Conservation (phyloP, 148 eudicot genomes). For the Rhododendron williamsianum region DNA sequence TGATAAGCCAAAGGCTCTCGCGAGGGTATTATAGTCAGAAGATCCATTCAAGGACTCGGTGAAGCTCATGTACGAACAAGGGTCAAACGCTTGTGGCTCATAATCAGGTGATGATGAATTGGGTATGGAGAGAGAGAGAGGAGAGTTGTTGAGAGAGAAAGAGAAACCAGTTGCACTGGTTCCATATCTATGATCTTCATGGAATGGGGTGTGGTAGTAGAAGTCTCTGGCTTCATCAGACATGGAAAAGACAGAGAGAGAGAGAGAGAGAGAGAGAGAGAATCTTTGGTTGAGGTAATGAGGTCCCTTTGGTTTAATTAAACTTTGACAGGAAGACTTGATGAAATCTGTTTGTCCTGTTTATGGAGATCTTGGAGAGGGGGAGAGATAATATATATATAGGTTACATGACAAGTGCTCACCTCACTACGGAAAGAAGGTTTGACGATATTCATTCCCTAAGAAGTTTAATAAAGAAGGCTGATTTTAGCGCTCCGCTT, state of each 20-base stretch:
- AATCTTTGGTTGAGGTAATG: conserved; percentile 4
- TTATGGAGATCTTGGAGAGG: neutral
- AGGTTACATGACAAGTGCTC: conserved; percentile 4
- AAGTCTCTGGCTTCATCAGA: conserved; percentile 30
- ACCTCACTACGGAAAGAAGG: conserved; percentile 23
- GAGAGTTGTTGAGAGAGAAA: conserved; percentile 5
- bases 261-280: neutral
- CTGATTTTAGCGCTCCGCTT: too few species aligned
- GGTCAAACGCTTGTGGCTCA: conserved; percentile 20
- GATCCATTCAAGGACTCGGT: conserved; percentile 32
- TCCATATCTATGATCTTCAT: conserved; percentile 12
- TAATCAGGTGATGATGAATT: neutral
- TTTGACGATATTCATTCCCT: conserved; percentile 20
- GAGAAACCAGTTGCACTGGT: conserved; percentile 4
- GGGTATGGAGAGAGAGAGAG: conserved; percentile 6
- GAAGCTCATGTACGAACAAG: conserved; percentile 22
- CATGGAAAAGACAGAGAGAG: conserved; percentile 20
- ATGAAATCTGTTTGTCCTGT: conserved; percentile 11
- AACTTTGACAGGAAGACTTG: conserved; percentile 33
- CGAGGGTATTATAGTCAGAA: conserved; percentile 15
- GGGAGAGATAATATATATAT: conserved; percentile 2
- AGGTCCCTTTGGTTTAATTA: conserved; percentile 20
- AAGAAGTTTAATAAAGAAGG: neutral
- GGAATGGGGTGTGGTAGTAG: conserved; percentile 29
- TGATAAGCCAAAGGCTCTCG: conserved; percentile 25